Evolutionary conservation across 2,329 filamentous ascomycete genomes (phyloP).

Genomic region (Bipolaris sorokiniana): DNA sequence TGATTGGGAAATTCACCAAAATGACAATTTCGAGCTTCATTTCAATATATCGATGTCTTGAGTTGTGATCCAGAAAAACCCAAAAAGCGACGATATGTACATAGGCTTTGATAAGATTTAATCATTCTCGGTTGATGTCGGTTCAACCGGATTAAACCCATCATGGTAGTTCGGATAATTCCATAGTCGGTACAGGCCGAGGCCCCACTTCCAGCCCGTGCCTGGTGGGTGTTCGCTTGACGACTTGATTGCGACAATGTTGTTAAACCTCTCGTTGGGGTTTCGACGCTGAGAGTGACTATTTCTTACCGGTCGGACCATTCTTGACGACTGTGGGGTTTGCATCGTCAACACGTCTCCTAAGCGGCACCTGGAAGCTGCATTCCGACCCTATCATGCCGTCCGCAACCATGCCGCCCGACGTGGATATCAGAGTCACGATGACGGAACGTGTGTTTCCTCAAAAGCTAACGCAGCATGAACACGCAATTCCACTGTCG

Average conservation of each 20-base stretch:
- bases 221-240: not conserved
- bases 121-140: not conserved
- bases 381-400: slow-evolving; percentile 2
- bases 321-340: not conserved
- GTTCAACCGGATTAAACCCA: not conserved
- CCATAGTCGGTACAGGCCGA: slow-evolving; percentile 3
- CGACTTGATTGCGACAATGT: slow-evolving; percentile 4
- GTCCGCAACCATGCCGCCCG: slow-evolving; percentile 4
- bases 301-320: not conserved
- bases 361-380: slow-evolving; percentile 6
- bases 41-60: not conserved
- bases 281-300: not conserved
- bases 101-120: not conserved
- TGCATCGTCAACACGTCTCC: slow-evolving; percentile 1
- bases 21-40: not conserved
- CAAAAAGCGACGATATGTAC: not conserved
- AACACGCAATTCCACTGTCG: slow-evolving; percentile 8
- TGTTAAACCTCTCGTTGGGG: not conserved
- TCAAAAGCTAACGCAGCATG: not conserved
- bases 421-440: slow-evolving; percentile 5
- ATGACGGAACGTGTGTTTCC: slow-evolving; percentile 4
- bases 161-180: slow-evolving; percentile 2
- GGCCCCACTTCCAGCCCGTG: slow-evolving; percentile 2
- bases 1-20: not conserved
- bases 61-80: not conserved